Base-by-base conservation (phyloP, 2,329 filamentous ascomycete genomes). In the Alternaria tenuissima region DNA sequence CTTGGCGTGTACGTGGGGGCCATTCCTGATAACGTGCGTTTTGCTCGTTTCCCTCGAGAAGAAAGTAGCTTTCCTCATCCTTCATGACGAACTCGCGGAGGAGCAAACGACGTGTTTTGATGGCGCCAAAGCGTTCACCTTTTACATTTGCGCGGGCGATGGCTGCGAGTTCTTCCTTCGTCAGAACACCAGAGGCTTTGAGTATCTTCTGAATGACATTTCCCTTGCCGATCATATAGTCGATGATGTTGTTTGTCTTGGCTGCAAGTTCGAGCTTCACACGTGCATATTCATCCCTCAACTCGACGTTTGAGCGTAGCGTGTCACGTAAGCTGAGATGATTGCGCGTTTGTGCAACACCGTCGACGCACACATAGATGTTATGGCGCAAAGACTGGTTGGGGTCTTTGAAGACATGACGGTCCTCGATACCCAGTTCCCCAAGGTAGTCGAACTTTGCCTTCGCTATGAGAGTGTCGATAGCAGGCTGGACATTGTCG, bases 261-360 rank as follows among this genome's bases (percentile, higher is more conserved):
- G 66, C 64, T 11, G 69, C 65, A 3, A 75, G 64, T 4, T 61
- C 54, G 8, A 72, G 38, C 47, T 77, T 73, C 1, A 72, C 59
- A 1, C 43, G 43, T 1, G 58, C 69, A 57, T 75, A 76, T 44
- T 75, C 69, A 3, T 77, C 70, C 34, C 77, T 63, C 22, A 82
- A 60, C 2, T 61, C 66, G 1, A 32, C 28, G 56, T 81, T 67
- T 4, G 59, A 34, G 4, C 72, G 61, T 20, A 81, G 67, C 3
- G 77, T 71, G 46, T 78, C 70, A n/a, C 78, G 74, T 22, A 81
- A 46, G 39, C 66, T 76, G 12, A 79, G 66, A 62, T 81, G 78
- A 55, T 80, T 81, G n/a, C 73, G 69, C 18, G 78, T 67, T 26
- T 74, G 65, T 9, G 70, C 54, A 28, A 73, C 72, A 2, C 73